Conservation (phyloP, 495 filamentous ascomycete genomes). For the Podospora anserina region DNA sequence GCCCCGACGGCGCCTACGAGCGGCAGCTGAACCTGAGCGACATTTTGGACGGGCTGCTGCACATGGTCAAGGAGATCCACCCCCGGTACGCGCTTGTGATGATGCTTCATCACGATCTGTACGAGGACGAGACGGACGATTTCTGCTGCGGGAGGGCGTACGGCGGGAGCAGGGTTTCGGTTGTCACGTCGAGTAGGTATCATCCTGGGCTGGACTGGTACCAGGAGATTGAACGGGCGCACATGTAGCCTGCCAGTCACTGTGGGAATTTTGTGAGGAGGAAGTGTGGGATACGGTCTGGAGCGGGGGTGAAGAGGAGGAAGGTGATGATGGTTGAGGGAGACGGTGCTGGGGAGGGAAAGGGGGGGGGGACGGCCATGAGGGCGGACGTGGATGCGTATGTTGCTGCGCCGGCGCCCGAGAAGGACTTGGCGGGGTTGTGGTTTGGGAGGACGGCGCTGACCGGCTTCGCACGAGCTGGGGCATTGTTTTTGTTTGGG, state of each 20-base stretch:
- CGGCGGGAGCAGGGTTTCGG: conserved; percentile 57
- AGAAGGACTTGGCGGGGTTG: conserved; percentile 27
- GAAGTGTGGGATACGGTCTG: conserved; percentile 22
- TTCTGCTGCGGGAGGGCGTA: conserved; percentile 68
- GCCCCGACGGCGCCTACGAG: conserved; percentile 46
- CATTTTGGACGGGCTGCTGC: conserved; percentile 58
- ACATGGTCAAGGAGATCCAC: conserved; percentile 54
- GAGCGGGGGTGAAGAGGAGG: conserved; percentile 1
- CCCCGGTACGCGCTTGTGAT: conserved; percentile 51
- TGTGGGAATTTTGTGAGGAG: conserved; percentile 50
- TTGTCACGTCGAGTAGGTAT: conserved; percentile 61
- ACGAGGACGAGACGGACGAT: conserved; percentile 63
- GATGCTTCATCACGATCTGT: conserved; percentile 60
- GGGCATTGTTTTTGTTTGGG: conserved; percentile 64
- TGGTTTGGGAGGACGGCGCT: conserved; percentile 58
- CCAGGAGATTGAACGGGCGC: conserved; percentile 45
- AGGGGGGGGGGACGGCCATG: conserved; percentile 10
- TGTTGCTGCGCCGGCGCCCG: conserved; percentile 13
- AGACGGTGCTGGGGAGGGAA: background rate
- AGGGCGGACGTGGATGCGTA: conserved; percentile 16
- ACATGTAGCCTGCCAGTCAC: conserved; percentile 65
- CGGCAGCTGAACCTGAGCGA: conserved; percentile 62
- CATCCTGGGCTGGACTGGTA: conserved; percentile 49
- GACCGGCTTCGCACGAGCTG: conserved; percentile 61
- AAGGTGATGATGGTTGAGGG: conserved; percentile 12